phyloP scores from a whole-genome alignment of 352 stramenopile species.

The Sclerospora graminicola region DNA sequence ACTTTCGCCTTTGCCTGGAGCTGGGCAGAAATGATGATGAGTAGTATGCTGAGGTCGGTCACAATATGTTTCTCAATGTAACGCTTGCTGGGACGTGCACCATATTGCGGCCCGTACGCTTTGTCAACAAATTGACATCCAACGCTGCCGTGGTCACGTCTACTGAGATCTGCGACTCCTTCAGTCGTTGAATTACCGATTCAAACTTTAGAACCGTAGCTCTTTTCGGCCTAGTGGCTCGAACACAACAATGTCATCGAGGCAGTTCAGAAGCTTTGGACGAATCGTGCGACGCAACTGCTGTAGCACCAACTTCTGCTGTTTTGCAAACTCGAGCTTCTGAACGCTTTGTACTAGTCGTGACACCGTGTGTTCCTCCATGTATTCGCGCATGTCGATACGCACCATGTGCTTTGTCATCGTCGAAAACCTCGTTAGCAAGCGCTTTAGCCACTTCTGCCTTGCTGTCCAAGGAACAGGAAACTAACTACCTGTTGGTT shows the following conservation, averaged over 20 bases:
- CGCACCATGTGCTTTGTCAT: constrained; percentile 92
- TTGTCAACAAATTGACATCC: constrained; percentile 87
- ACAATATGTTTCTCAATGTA: constrained; percentile 94
- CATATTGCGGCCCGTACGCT: constrained; percentile 91
- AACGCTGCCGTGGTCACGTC: constrained; percentile 70
- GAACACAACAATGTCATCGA: constrained; percentile 96
- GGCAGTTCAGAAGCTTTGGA: constrained; percentile 94
- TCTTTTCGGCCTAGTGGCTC: constrained; percentile 85
- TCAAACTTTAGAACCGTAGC: constrained; percentile 90
- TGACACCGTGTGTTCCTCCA: constrained; percentile 92
- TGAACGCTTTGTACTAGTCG: constrained; percentile 41
- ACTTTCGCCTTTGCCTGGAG: constrained; percentile 61
- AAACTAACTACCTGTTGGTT: constrained; percentile 94
- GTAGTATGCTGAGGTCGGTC: constrained; percentile 75
- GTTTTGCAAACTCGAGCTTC: constrained; percentile 31
- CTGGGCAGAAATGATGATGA: constrained; percentile 48
- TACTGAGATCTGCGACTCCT: constrained; percentile 58
- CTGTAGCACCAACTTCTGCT: constrained; percentile 78
- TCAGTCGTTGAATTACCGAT: constrained; percentile 63
- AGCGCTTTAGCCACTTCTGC: constrained; percentile 93
- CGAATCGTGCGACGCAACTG: constrained; percentile 83
- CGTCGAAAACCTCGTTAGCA: constrained; percentile 91
- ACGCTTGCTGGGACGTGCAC: constrained; percentile 91
- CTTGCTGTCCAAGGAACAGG: constrained; percentile 94
- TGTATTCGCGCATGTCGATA: constrained; percentile 98